Base-by-base conservation (phyloP, 805 yeast genomes). In the Vanderwaltozyma yarrowii region DNA sequence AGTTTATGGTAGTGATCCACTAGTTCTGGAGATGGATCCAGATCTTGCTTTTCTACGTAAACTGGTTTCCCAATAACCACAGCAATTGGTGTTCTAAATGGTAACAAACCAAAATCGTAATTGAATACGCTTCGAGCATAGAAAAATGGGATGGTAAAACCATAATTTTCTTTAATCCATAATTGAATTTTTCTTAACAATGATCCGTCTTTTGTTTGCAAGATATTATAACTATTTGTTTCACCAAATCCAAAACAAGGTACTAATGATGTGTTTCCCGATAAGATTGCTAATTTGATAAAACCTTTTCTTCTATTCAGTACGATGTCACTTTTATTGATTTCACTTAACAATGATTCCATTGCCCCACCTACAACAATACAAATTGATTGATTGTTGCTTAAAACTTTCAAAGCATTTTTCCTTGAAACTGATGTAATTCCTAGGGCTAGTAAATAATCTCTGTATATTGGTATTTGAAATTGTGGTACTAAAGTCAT, bases 321-420 rank as follows among this genome's bases (percentile, higher is more conserved):
- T 0, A 92, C 84, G 33, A 92, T 62, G 41, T 81, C 80, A 1
- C 61, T 54, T 13, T 32, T 34, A 8, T 76, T 74, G 0, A 81
- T 78, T 38, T 67, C 65, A 5, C 84, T 74, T 20, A 84, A 57
- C 27, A 92, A 65, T 1, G 94, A 77, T 52, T 92, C 98, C 42
- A 86, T 82, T 0, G 97, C 97, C 0, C 98, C 98, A 2, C 98
- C 98, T 18, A 92, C 78, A 1, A 92, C 97, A 41, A 92, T 78
- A 44, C 89, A 82, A 11, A 88, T 80, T 2, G 94, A 82, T 48
- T 75, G 78, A 45, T 80, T 76, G 40, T 76, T 71, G 35, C 61
- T 56, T 34, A 92, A 67, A 20, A 85, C 66, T 19, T 78, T 69
- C 43, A 72, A 62, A 32, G 92, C 81, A 46, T 88, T 86, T 33